A percentile compares a stretch with the other conserved stretches of the same genome.
These are phyloP conservation scores for Alternaria sp. DNA, from an alignment of 2,329 filamentous ascomycete species.

Conservation along the genomic window DNA sequence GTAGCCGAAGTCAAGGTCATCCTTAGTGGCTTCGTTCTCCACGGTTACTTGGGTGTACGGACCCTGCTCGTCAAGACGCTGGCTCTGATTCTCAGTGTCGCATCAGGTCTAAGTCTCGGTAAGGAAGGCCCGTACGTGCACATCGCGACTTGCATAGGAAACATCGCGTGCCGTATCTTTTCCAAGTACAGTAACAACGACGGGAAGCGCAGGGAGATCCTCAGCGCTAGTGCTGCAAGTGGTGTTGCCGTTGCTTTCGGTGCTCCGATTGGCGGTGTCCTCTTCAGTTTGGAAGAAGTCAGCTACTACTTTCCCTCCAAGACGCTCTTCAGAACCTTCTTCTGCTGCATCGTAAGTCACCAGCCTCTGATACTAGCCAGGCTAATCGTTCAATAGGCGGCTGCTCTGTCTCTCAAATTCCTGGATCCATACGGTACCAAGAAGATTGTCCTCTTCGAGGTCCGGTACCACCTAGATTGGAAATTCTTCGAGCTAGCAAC, in stretches of 20 bases:
- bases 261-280: conserved; percentile 85
- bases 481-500: conserved; percentile 86
- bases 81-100: conserved; percentile 85
- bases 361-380: background rate
- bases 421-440: conserved; percentile 94
- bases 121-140: conserved; percentile 99
- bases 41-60: conserved; percentile 90
- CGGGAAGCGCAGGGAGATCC: conserved; percentile 87
- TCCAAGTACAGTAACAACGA: conserved; percentile 94
- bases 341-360: conserved; percentile 83
- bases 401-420: conserved; percentile 90
- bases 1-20: conserved; percentile 98
- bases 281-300: conserved; percentile 95
- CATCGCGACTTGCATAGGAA: conserved; percentile 92
- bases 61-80: conserved; percentile 86
- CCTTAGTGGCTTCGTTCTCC: conserved; percentile 94
- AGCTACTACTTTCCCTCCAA: conserved; percentile 98
- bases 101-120: conserved; percentile 89
- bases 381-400: conserved; percentile 55
- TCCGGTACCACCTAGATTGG: conserved; percentile 91
- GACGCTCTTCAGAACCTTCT: conserved; percentile 96
- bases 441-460: conserved; percentile 96
- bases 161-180: conserved; percentile 94
- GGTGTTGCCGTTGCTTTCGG: conserved; percentile 95
- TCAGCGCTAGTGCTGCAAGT: conserved; percentile 91